Evolutionary conservation across 2,329 filamentous ascomycete species (phyloP), one percentile per base, ranked within the genome.

Genomic region (Alternaria infectoria): DNA sequence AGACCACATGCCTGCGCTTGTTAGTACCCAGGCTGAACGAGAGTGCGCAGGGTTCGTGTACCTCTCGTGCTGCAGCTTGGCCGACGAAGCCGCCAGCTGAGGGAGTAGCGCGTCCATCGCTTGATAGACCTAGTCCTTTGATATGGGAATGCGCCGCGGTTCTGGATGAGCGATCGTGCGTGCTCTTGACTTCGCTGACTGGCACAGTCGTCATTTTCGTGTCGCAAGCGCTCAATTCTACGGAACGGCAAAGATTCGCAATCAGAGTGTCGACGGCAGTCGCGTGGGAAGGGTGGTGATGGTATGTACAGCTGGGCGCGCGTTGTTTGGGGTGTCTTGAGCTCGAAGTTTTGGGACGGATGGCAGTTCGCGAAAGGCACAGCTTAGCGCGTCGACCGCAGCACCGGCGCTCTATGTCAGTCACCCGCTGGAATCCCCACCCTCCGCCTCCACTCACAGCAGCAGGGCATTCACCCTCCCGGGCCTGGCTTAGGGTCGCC

Each of bases 121-220:
- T 72, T 77, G 92, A 92, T 72, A 99, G 83, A 17, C 96, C 96
- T 44, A 99, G 86, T 55, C 96, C 96, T 80, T 93, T 97, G 87
- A 99, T 99, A 83, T 99, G 96, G 57, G 95, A 97, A 83, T 99
- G 96, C 73, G 95, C 92, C 65, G 96, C 95, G 51, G 96, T 99
- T 79, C 96, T 90, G 12, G 64, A 57, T 21, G 61, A 69, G 84
- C 96, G 96, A 82, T 97, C 95, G 85, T 96, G 93, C 84, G 90
- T 95, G 84, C 91, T 91, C 86, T 97, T 97, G 77, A 97, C 92
- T 84, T 97, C 93, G 85, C 92, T 96, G 73, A 81, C 79, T 12
- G 78, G 78, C 61, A 81, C 78, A 57, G 79, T 76, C 66, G 78
- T 78, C 75, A 78, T 79, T 60, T 60, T 72, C 56, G 45, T 57